phyloP scores from a whole-genome alignment of 2,329 filamentous ascomycete genomes.

The Sphaerulina musiva region DNA sequence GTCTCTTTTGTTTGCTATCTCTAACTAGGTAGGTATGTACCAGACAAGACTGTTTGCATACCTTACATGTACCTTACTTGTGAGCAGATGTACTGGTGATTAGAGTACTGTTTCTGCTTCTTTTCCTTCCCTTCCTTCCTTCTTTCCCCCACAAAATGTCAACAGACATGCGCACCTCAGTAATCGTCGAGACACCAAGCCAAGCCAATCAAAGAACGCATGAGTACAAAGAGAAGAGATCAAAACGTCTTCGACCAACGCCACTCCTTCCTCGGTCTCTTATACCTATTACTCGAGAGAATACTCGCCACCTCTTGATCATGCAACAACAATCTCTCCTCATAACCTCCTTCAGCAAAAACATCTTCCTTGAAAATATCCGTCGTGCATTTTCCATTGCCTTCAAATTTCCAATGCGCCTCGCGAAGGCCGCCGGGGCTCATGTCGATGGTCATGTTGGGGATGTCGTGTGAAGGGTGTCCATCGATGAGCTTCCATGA shows the following conservation, averaged over 20 bases:
- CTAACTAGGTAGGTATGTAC: no score
- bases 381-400: constrained; percentile 8
- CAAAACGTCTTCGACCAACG: constrained; percentile 20
- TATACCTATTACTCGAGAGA: constrained; percentile 19
- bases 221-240: no score
- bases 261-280: constrained; percentile 15
- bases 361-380: constrained; percentile 24
- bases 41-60: no score
- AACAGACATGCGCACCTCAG: no score
- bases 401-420: constrained; percentile 27
- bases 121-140: no score
- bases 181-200: no score
- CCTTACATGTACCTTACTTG: no score
- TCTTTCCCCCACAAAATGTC: no score
- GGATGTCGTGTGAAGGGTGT: constrained; percentile 20
- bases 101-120: no score
- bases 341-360: constrained; percentile 20
- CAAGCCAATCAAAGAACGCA: no score
- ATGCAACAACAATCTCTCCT: constrained; percentile 18
- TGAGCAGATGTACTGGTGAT: no score
- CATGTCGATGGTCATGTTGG: constrained; percentile 25
- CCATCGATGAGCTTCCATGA: constrained; percentile 32
- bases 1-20: no score
- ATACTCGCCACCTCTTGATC: constrained; percentile 18
- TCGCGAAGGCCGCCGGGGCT: constrained; percentile 17